Evolutionary conservation across 768 basidiomycete species (phyloP), one percentile per base, ranked within the genome.

Genomic region (Lentinus brumalis): DNA sequence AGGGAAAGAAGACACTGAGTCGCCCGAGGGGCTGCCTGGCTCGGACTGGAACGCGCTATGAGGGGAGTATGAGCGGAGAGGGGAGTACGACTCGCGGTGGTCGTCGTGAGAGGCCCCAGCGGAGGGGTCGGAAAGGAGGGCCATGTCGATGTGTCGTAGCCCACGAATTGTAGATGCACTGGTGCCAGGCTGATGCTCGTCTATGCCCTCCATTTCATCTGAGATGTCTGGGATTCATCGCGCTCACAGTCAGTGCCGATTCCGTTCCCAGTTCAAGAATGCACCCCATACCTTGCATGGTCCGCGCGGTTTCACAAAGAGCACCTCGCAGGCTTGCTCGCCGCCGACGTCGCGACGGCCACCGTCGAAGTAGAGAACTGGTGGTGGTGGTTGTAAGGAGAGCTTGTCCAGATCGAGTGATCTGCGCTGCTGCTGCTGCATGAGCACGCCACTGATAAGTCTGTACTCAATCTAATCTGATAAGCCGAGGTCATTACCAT

Each of bases 1-100:
- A 1, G 89, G 89, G 3, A 90, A 76, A 5, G 89, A 90, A 1
- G 89, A 90, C 42, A 85, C 75, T 1, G 86, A 87, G 52, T 79
- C 85, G 9, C 83, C 78, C 44, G 83, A 79, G 1, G 75, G 88
- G 67, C 87, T 88, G 67, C 83, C 81, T 44, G 86, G 83, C 11
- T 84, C 82, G 8, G 87, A 87, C 16, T 83, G 83, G 45, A 81
- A 72, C 2, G 76, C 73, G 61, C 80, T 81, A 65, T 75, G 76
- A 15, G 83, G 81, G 8, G 82, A 84, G 5, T 79, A 78, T 0
- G 81, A 77, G 42, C 72, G 76, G 21, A 82, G 83, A 38, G 67
- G 57, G 41, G 66, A 55, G 53, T 62, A 52, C 7, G 60, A 30
- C 35, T 58, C 61, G 39, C 47, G 39, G 5, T 54, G 35, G 21